Percentiles rank a stretch among this genome's conserved stretches.
Conservation (phyloP, 2,329 filamentous ascomycete genomes). For the Colletotrichum horii region DNA sequence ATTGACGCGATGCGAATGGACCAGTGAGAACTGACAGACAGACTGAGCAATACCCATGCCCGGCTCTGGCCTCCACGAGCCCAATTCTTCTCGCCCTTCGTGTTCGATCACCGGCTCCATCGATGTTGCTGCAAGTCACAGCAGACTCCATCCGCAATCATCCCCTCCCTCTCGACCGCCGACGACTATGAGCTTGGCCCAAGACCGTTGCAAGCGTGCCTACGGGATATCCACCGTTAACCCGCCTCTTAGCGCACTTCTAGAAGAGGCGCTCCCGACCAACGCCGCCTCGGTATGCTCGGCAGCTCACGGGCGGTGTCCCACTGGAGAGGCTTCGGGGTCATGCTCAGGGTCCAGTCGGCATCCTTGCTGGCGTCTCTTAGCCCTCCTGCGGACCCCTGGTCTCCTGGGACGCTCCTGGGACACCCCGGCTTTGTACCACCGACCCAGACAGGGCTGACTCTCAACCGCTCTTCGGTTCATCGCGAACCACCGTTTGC, state of each 20-base stretch:
- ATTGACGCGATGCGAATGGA: background rate
- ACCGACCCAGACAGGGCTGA: constrained; percentile 6
- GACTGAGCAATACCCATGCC: background rate
- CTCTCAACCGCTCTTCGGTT: constrained; percentile 1
- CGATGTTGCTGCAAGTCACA: background rate
- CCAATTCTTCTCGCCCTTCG: background rate
- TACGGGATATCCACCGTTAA: background rate
- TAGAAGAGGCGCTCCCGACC: background rate
- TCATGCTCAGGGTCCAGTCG: constrained; percentile 8
- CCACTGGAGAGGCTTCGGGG: constrained; percentile 9
- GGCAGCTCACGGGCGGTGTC: constrained; percentile 2
- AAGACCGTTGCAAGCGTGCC: background rate
- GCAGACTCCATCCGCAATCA: background rate
- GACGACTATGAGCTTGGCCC: background rate
- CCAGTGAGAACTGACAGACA: background rate
- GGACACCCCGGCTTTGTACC: background rate
- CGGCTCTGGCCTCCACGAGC: background rate
- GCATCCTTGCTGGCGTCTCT: background rate
- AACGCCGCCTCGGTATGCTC: constrained; percentile 7
- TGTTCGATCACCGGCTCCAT: background rate
- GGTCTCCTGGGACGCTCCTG: background rate
- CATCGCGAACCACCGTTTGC: background rate
- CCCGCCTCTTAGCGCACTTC: background rate
- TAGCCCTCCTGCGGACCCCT: background rate
- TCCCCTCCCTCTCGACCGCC: background rate